Percentiles rank a stretch among this genome's conserved stretches.
phyloP scores from a whole-genome alignment of 257 asterid genomes.

The Thymus quinquecostatus region DNA sequence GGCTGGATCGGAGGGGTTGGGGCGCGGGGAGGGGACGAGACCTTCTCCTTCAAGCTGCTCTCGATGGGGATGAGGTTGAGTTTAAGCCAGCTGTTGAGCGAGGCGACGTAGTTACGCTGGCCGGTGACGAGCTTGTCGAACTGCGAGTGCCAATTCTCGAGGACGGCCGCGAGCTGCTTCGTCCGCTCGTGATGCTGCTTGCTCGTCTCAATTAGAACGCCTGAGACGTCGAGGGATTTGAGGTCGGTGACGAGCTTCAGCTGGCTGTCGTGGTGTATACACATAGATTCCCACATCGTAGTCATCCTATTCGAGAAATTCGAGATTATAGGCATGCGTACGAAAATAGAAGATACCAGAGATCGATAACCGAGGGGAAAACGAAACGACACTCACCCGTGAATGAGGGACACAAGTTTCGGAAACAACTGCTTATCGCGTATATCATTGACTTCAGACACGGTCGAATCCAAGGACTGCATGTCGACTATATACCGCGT shows the following conservation, averaged over 20 bases:
- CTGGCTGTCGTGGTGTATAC: slow-evolving; percentile 70
- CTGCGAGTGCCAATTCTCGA: slow-evolving; percentile 77
- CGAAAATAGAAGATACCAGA: not conserved
- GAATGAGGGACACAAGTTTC: slow-evolving; percentile 78
- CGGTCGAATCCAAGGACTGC: slow-evolving; percentile 96
- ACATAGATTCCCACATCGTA: slow-evolving; percentile 92
- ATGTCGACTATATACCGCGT: slow-evolving; percentile 94
- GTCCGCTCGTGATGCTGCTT: slow-evolving; percentile 83
- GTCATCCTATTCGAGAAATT: slow-evolving; percentile 63
- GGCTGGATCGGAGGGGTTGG: slow-evolving; percentile 74
- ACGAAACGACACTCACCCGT: slow-evolving; percentile 58
- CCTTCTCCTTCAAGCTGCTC: slow-evolving; percentile 73
- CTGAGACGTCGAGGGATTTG: slow-evolving; percentile 66
- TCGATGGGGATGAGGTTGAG: slow-evolving; percentile 85
- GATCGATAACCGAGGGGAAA: not conserved
- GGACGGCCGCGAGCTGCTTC: slow-evolving; percentile 63
- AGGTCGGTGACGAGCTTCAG: slow-evolving; percentile 64
- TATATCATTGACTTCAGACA: slow-evolving; percentile 85
- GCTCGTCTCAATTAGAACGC: slow-evolving; percentile 71
- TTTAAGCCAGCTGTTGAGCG: slow-evolving; percentile 82
- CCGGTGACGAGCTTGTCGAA: slow-evolving; percentile 72
- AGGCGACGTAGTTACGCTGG: slow-evolving; percentile 63
- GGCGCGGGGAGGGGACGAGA: slow-evolving; percentile 64
- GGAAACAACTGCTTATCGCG: slow-evolving; percentile 93
- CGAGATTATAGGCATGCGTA: not conserved